Base-by-base conservation (phyloP, 768 basidiomycete genomes). In the Dacryopinax spathularia region DNA sequence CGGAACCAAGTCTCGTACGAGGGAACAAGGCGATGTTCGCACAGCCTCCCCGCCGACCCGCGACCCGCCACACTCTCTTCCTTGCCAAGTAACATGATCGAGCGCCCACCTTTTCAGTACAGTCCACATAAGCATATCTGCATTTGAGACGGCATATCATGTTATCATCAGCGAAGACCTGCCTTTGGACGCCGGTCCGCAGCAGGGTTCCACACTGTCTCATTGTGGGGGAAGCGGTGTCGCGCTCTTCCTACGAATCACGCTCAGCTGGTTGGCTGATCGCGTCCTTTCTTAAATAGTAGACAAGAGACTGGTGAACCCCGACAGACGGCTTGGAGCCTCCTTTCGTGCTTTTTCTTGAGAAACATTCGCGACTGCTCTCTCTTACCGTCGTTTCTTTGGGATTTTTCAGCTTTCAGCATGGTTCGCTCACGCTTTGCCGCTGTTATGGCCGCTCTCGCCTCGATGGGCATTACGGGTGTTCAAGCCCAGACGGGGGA, bases 141-240 rank as follows among this genome's bases (percentile, higher is more conserved):
- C 22, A 56, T 56, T 27, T 56, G 48, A 56, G 39, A 41, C 39
- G n/a, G 25, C 48, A 56, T 56, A 56, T 56, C 48, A 56, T 56
- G 48, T 56, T 56, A 56, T 56, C 25, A 27, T 56, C 29, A 4
- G 5, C 22, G 9, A 27, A 18, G 25, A 27, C 31, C 31, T 31
- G 43, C 43, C 20, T 56, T 22, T 27, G 48, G 48, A 18, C 48
- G n/a, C 48, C 25, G 22, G 25, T 56, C 5, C 48, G 48, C 48
- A 56, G 48, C 48, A 56, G 29, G 13, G 48, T 10, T 31, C 48
- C 48, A 56, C 48, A 18, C 48, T 56, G 48, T 56, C 48, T 56
- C 29, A 31, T 15, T n/a, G n/a, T n/a, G n/a, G n/a, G n/a, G n/a
- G n/a, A n/a, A n/a, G n/a, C n/a, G n/a, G n/a, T n/a, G n/a, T n/a